Percentiles rank a stretch among this genome's conserved stretches.
Conservation (phyloP, 257 asterid genomes). For the Capsicum chinense region DNA sequence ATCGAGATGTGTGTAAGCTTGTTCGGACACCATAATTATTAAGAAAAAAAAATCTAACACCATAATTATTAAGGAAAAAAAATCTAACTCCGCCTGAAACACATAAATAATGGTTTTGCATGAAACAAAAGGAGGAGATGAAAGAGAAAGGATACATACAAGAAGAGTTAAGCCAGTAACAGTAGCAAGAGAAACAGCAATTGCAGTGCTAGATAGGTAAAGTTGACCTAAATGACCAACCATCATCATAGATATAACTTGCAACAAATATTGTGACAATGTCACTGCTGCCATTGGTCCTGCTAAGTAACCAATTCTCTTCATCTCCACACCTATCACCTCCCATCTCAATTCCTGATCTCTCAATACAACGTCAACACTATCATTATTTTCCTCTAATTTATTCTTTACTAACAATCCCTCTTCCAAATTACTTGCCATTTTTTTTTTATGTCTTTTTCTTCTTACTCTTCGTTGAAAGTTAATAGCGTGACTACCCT, state of each 20-base stretch:
- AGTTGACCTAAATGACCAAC: slow-evolving; percentile 22
- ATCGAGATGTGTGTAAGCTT: no score
- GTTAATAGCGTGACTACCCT: background rate
- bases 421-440: slow-evolving; percentile 19
- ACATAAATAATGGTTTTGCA: background rate
- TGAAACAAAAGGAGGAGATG: background rate
- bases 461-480: background rate
- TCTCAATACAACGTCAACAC: background rate
- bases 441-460: background rate
- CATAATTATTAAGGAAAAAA: no score
- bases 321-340: background rate
- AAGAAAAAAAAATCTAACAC: no score
- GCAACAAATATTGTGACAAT: slow-evolving; percentile 6
- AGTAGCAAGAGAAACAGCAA: slow-evolving; percentile 4
- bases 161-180: slow-evolving; percentile 20
- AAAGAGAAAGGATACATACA: background rate
- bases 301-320: slow-evolving; percentile 11
- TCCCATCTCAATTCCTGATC: background rate
- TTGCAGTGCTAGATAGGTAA: slow-evolving; percentile 22
- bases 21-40: no score
- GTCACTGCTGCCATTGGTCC: slow-evolving; percentile 18
- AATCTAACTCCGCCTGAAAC: no score
- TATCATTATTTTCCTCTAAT: background rate
- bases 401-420: background rate
- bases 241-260: slow-evolving; percentile 22